Base-by-base conservation (phyloP, 768 basidiomycete genomes). In the Cytidiella melzeri region DNA sequence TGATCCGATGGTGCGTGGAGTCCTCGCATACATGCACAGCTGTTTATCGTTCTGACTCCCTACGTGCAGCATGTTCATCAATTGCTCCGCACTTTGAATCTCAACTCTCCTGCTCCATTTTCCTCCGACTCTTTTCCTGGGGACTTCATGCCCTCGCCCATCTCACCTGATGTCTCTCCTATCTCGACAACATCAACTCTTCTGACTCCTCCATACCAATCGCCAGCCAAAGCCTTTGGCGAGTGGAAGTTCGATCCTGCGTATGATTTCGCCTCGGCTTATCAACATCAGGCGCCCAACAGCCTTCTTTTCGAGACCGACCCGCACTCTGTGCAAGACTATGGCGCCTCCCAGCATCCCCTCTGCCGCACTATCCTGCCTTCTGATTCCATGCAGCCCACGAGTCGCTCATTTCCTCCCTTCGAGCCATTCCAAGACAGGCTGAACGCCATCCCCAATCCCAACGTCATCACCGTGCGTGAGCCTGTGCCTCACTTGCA, bases 21-120 rank as follows among this genome's bases (percentile, higher is more conserved):
- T 7, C 30, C 15, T 7, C 30, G 15, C 9, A 34, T 57, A 51
- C 50, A 57, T 56, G 55, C 48, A 45, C 9, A 7, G 60, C 55
- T 51, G 42, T 51, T 43, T 39, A 48, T 48, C 26, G 36, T 62
- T 47, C 58, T 53, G n/a, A n/a, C n/a, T n/a, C n/a, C n/a, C n/a
- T n/a, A n/a, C n/a, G n/a, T 53, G 23, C 55, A 88, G 85, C 83
- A 87, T 60, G 83, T 90, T 52, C 87, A 87, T 59, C 86, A 89
- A 67, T 75, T 91, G 40, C 71, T 91, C 47, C 82, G 88, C 36
- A 81, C 85, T 12, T 72, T 91, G 43, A 84, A 90, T 61, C 80
- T 91, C 57, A 83, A 82, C 60, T 90, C 88, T 25, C 88, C 88
- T 12, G 77, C 72, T 54, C 81, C 79, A 52, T 62, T 66, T 26